Evolutionary conservation across 2,329 filamentous ascomycete species (phyloP).

Genomic region (Albophoma yamanashiensis): DNA sequence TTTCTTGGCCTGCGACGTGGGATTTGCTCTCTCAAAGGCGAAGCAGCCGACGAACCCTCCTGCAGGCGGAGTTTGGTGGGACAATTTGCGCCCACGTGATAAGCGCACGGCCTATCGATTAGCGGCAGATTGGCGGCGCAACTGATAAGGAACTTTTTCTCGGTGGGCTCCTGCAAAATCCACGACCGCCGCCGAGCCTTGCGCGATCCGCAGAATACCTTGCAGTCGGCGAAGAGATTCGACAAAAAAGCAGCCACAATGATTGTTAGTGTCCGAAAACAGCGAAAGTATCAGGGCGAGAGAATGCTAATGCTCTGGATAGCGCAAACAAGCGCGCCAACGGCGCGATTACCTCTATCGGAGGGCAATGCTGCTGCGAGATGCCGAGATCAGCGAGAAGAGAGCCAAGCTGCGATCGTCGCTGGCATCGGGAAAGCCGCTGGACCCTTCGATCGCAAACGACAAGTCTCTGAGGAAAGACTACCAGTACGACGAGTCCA

Average conservation of each 20-base stretch:
- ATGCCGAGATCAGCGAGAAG: constrained; percentile 90
- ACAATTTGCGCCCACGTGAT: constrained; percentile 31
- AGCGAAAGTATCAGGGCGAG: background rate
- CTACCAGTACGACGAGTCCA: constrained; percentile 87
- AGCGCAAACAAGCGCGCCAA: constrained; percentile 32
- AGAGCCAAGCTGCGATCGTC: constrained; percentile 77
- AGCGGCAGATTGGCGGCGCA: constrained; percentile 9
- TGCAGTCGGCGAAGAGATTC: background rate
- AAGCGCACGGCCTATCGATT: constrained; percentile 10
- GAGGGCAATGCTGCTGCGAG: constrained; percentile 73
- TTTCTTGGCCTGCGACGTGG: constrained; percentile 1
- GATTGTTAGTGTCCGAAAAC: background rate
- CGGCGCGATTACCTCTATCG: constrained; percentile 63
- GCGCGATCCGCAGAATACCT: background rate
- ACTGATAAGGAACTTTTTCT: constrained; percentile 23
- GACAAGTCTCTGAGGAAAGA: constrained; percentile 77
- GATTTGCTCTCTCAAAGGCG: constrained; percentile 4
- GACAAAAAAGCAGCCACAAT: background rate
- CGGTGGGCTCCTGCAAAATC: background rate
- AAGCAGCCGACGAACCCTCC: constrained; percentile 6
- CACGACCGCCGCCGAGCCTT: background rate
- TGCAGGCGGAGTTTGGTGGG: constrained; percentile 23
- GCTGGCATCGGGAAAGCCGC: constrained; percentile 77
- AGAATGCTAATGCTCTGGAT: constrained; percentile 7
- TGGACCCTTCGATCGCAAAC: constrained; percentile 73